These are phyloP conservation scores for Jaenimonas drosophilae DNA, from an alignment of 208 protist species.

Conservation along the genomic window DNA sequence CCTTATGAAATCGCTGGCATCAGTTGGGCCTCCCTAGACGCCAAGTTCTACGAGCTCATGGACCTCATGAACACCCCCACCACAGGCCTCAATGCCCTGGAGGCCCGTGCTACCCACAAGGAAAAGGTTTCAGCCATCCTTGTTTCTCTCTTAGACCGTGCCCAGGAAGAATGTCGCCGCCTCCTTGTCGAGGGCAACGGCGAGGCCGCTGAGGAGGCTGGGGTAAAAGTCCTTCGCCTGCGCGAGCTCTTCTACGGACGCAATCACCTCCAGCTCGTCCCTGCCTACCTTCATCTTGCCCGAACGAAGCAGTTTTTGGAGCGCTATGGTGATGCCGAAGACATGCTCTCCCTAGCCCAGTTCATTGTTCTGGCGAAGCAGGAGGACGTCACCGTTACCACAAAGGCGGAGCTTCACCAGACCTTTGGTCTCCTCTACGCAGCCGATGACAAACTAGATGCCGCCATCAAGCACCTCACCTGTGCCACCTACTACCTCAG, in stretches of 20 bases:
- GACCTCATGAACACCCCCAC: constrained; percentile 43
- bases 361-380: constrained; percentile 69
- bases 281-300: constrained; percentile 76
- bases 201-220: constrained; percentile 61
- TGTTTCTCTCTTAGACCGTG: constrained; percentile 40
- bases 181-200: constrained; percentile 62
- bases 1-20: constrained; percentile 51
- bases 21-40: constrained; percentile 57
- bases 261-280: constrained; percentile 57
- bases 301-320: constrained; percentile 81
- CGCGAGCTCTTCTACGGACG: constrained; percentile 68
- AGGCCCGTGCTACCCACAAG: constrained; percentile 33
- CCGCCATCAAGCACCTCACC: constrained; percentile 72
- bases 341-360: constrained; percentile 82
- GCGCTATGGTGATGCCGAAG: constrained; percentile 70
- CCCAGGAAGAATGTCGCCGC: constrained; percentile 60
- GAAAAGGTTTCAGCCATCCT: constrained; percentile 54
- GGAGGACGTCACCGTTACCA: constrained; percentile 26
- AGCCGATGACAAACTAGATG: constrained; percentile 72
- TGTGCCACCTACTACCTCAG: constrained; percentile 82
- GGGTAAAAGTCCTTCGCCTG: constrained; percentile 65
- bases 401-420: constrained; percentile 84
- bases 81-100: constrained; percentile 58
- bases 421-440: constrained; percentile 85
- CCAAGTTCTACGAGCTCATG: constrained; percentile 65